phyloP scores from a whole-genome alignment of 2,329 filamentous ascomycete genomes.

The Teratosphaeria epicoccoides region DNA sequence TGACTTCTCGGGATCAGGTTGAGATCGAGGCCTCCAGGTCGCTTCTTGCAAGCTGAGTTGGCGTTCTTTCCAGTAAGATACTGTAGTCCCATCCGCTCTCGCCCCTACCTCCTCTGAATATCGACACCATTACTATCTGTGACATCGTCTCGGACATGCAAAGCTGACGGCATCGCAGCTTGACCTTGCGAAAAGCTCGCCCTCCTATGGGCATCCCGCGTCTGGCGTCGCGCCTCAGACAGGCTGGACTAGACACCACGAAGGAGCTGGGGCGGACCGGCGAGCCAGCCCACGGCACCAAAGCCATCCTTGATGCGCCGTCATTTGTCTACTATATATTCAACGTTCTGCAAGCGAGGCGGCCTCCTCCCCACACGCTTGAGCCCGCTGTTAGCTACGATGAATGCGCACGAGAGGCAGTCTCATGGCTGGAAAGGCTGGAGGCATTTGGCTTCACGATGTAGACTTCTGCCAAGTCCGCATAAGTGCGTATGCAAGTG shows the following conservation, averaged over 20 bases:
- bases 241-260: background rate
- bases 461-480: conserved; percentile 37
- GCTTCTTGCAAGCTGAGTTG: too few species aligned
- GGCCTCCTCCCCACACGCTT: background rate
- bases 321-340: conserved; percentile 66
- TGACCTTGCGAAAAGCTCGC: background rate
- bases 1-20: too few species aligned
- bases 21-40: too few species aligned
- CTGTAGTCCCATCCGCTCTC: background rate
- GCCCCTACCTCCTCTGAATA: too few species aligned
- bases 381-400: conserved; percentile 35
- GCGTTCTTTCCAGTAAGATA: too few species aligned
- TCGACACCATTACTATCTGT: background rate
- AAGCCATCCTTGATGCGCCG: conserved; percentile 62
- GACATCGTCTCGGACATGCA: background rate
- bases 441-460: conserved; percentile 46
- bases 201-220: conserved; percentile 16
- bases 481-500: background rate
- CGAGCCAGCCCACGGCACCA: conserved; percentile 6
- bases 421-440: conserved; percentile 54
- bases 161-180: background rate
- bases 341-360: conserved; percentile 25
- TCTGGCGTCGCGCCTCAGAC: conserved; percentile 13
- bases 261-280: conserved; percentile 2
- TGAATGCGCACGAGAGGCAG: conserved; percentile 48